Conservation (phyloP, 2,329 filamentous ascomycete species). For the Lecanicillium sp. region DNA sequence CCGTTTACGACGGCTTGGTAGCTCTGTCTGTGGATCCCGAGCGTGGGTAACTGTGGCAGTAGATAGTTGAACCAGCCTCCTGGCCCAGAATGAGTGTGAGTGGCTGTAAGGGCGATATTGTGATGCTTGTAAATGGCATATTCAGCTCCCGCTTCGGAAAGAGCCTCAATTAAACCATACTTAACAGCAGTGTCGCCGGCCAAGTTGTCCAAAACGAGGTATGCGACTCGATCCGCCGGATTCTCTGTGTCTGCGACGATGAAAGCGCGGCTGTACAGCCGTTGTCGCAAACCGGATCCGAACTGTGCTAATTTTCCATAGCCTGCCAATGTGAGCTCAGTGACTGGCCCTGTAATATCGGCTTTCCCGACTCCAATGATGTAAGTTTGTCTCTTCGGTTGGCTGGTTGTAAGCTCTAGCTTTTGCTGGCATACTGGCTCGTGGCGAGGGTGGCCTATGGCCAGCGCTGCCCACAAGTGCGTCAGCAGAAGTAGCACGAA, state of each 20-base stretch:
- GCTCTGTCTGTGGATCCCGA: constrained; percentile 79
- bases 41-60: constrained; percentile 80
- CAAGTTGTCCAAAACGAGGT: constrained; percentile 79
- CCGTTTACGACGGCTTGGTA: constrained; percentile 86
- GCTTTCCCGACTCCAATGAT: constrained; percentile 51
- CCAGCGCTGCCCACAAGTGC: no score
- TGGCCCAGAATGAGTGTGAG: constrained; percentile 86
- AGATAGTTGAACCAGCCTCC: constrained; percentile 94
- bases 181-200: constrained; percentile 84
- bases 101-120: constrained; percentile 85
- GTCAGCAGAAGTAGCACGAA: no score
- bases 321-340: constrained; percentile 85
- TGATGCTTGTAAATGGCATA: constrained; percentile 70
- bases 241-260: constrained; percentile 66
- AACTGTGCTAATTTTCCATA: constrained; percentile 82
- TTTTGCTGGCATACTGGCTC: no score
- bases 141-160: constrained; percentile 61
- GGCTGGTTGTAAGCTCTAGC: no score
- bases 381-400: no score
- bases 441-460: no score
- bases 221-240: constrained; percentile 69
- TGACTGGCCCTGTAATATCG: constrained; percentile 66
- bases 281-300: constrained; percentile 77
- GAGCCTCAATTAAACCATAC: constrained; percentile 71
- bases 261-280: constrained; percentile 83